These are phyloP conservation scores for Malassezia brasiliensis DNA, from an alignment of 1,284 basidiomycete species.

Conservation along the genomic window DNA sequence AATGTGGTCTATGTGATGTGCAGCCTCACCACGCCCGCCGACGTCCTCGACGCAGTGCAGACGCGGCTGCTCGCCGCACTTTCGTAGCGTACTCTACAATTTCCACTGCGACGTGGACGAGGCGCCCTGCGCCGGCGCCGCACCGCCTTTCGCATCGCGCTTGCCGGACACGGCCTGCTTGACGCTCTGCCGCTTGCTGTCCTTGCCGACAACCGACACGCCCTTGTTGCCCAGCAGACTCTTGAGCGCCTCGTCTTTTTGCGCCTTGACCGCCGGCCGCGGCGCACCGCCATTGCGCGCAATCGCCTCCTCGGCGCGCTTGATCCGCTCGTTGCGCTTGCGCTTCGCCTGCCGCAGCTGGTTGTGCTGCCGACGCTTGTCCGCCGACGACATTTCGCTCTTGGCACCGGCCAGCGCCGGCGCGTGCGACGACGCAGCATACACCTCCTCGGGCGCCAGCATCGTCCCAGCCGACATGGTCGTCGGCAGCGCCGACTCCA, in stretches of 20 bases:
- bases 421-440: constrained; percentile 45
- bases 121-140: background rate
- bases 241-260: constrained; percentile 44
- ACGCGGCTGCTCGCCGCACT: background rate
- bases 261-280: constrained; percentile 26
- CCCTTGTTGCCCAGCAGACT: constrained; percentile 42
- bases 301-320: constrained; percentile 59
- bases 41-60: constrained; percentile 23
- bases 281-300: constrained; percentile 54
- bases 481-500: constrained; percentile 85
- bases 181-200: constrained; percentile 9
- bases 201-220: constrained; percentile 32
- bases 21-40: constrained; percentile 62
- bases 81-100: constrained; percentile 8
- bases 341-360: constrained; percentile 57
- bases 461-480: constrained; percentile 65
- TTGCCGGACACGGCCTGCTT: constrained; percentile 8
- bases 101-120: constrained; percentile 11
- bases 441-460: constrained; percentile 89
- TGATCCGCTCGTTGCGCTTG: constrained; percentile 60
- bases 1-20: constrained; percentile 91
- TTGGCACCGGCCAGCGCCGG: constrained; percentile 49
- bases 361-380: constrained; percentile 58
- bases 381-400: constrained; percentile 72
- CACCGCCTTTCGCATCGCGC: background rate